These are phyloP conservation scores for Nemophila menziesii DNA, from an alignment of 257 asterid genomes.

Conservation along the genomic window DNA sequence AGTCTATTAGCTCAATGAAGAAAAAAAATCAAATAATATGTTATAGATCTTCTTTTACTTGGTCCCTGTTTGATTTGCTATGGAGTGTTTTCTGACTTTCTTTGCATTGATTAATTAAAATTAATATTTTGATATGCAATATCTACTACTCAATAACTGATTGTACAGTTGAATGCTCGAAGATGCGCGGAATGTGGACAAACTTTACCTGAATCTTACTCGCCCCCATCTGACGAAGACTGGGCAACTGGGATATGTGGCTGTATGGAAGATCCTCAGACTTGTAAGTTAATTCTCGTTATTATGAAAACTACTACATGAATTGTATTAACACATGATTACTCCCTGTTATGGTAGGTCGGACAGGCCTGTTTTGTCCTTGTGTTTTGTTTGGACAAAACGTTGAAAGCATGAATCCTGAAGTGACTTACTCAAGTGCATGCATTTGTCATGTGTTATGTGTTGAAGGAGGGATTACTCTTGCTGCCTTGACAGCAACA, in stretches of 20 bases:
- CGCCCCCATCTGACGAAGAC: slow-evolving; percentile 66
- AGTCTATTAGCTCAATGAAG: no score
- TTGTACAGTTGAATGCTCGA: slow-evolving; percentile 40
- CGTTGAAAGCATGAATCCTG: slow-evolving; percentile 45
- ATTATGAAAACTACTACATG: neutral
- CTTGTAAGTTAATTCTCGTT: slow-evolving; percentile 29
- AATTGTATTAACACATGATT: neutral
- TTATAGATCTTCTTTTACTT: no score
- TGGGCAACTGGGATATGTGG: slow-evolving; percentile 71
- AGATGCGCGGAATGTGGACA: slow-evolving; percentile 72
- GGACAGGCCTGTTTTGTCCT: slow-evolving; percentile 61
- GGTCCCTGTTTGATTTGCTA: no score
- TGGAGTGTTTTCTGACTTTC: no score
- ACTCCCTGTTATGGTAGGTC: slow-evolving; percentile 20
- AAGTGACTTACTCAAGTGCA: slow-evolving; percentile 39
- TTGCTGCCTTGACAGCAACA: slow-evolving; percentile 62
- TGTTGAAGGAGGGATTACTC: slow-evolving; percentile 66
- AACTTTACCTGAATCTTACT: slow-evolving; percentile 47
- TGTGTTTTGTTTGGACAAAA: slow-evolving; percentile 60
- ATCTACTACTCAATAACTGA: neutral
- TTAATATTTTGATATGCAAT: neutral
- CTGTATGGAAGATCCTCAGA: slow-evolving; percentile 51
- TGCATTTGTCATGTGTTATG: slow-evolving; percentile 53
- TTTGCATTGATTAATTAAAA: no score
- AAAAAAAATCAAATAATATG: no score